These are phyloP conservation scores for Fusarium oligoseptatum DNA, from an alignment of 2,329 filamentous ascomycete species.

Conservation along the genomic window DNA sequence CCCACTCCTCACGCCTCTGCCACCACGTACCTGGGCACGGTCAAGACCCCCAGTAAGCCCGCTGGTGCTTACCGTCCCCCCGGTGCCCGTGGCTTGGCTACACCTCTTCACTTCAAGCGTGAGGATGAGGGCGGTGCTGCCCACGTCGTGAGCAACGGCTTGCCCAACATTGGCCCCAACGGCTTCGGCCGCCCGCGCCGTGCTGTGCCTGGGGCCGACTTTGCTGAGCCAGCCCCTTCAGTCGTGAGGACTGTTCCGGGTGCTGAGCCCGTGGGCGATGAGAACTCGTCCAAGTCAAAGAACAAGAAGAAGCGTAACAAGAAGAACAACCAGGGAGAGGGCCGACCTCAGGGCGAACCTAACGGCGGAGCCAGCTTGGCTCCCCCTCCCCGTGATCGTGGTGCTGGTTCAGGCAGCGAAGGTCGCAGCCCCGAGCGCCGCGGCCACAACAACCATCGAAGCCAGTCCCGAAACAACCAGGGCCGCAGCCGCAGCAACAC, in stretches of 20 bases:
- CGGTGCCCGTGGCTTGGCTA: slow-evolving; percentile 88
- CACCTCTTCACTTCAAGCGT: slow-evolving; percentile 94
- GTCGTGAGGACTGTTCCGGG: slow-evolving; percentile 76
- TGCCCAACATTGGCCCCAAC: slow-evolving; percentile 77
- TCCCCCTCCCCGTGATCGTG: slow-evolving; percentile 58
- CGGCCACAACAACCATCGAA: slow-evolving; percentile 57
- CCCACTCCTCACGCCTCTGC: slow-evolving; percentile 88
- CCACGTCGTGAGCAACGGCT: slow-evolving; percentile 83
- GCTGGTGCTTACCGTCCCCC: slow-evolving; percentile 97
- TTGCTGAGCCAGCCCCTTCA: slow-evolving; percentile 74
- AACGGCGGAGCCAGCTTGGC: slow-evolving; percentile 63
- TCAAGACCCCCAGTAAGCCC: slow-evolving; percentile 96
- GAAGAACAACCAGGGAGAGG: slow-evolving; percentile 86
- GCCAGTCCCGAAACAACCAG: slow-evolving; percentile 67
- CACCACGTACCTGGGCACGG: slow-evolving; percentile 81
- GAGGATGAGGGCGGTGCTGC: slow-evolving; percentile 96
- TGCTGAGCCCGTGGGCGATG: slow-evolving; percentile 73
- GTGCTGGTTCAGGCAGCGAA: slow-evolving; percentile 60
- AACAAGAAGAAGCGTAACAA: slow-evolving; percentile 99
- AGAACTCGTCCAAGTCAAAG: slow-evolving; percentile 88
- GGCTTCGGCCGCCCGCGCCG: slow-evolving; percentile 84
- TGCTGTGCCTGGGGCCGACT: slow-evolving; percentile 85
- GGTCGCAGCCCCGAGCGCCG: slow-evolving; percentile 77
- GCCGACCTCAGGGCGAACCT: slow-evolving; percentile 62
- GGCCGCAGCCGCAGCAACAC: slow-evolving; percentile 67